phyloP scores from a whole-genome alignment of 345 rosid species.

The Eutrema yunnanense region DNA sequence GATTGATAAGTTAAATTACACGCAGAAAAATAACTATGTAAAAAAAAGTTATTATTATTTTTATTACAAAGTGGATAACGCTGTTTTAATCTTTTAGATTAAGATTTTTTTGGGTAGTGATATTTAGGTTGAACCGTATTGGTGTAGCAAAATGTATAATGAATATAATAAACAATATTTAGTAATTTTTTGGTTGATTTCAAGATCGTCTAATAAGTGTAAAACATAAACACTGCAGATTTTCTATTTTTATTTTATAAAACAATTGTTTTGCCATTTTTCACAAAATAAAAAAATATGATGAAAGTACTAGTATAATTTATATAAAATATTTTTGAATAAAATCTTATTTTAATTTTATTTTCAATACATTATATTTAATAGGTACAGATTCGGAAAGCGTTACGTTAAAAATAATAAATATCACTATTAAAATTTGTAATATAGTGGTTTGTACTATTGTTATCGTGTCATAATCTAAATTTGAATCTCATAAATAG shows the following conservation, averaged over 20 bases:
- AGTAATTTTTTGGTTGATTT: background rate
- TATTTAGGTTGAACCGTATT: background rate
- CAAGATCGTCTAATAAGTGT: background rate
- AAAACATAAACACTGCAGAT: background rate
- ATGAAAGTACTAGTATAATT: background rate
- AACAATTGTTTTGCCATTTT: background rate
- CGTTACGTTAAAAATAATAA: background rate
- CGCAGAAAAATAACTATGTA: background rate
- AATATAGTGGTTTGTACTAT: background rate
- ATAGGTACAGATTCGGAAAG: background rate
- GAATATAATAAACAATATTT: background rate
- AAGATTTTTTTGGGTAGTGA: too few relatives aligned
- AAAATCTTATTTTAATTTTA: background rate
- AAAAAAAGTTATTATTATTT: background rate
- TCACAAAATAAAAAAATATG: background rate
- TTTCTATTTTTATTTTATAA: background rate
- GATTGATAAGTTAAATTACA: background rate
- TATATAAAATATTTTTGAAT: background rate
- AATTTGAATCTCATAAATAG: background rate
- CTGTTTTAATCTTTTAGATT: background rate
- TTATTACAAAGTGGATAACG: background rate
- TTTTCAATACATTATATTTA: background rate
- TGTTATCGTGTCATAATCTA: background rate
- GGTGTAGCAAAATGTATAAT: background rate
- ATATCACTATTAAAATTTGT: background rate